These are phyloP conservation scores for Cryptococcus sp. DNA, from an alignment of 1,284 basidiomycete species.

Conservation along the genomic window DNA sequence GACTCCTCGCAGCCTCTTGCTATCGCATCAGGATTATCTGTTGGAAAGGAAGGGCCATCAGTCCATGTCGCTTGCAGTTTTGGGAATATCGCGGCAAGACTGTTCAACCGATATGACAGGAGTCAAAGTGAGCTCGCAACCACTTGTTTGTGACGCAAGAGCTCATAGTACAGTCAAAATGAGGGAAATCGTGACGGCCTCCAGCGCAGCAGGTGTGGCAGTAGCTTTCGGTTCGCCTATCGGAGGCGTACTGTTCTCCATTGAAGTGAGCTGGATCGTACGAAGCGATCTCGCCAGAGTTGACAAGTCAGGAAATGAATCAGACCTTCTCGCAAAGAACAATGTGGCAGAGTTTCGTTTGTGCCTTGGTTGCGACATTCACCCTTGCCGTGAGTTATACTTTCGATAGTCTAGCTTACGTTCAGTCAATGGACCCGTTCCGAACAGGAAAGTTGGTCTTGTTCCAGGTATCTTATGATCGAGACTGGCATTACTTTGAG, in stretches of 20 bases:
- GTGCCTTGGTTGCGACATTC: conserved; percentile 92
- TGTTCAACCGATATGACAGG: conserved; percentile 75
- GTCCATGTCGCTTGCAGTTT: conserved; percentile 96
- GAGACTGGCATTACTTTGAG: conserved; percentile 99
- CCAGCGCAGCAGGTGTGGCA: conserved; percentile 94
- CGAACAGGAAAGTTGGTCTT: conserved; percentile 95
- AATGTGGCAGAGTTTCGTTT: conserved; percentile 98
- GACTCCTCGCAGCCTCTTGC: conserved; percentile 70
- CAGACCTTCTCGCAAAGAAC: conserved; percentile 93
- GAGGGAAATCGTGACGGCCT: conserved; percentile 90
- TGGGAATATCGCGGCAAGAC: conserved; percentile 76
- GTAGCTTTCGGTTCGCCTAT: conserved; percentile 98
- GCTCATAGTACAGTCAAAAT: conserved; percentile 62
- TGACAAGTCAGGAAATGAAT: conserved; percentile 81
- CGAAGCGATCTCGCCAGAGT: not conserved
- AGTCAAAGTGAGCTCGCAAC: conserved; percentile 66
- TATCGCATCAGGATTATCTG: conserved; percentile 90
- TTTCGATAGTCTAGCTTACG: not conserved
- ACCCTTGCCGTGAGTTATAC: conserved; percentile 72
- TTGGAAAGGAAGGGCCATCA: conserved; percentile 97
- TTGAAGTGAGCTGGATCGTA: conserved; percentile 49
- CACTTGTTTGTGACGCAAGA: not conserved
- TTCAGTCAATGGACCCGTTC: conserved; percentile 93
- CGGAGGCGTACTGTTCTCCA: conserved; percentile 87
- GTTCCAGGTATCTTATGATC: conserved; percentile 95